These are phyloP conservation scores for Talaromyces sp. DNA, from an alignment of 2,329 filamentous ascomycete genomes.

Conservation along the genomic window DNA sequence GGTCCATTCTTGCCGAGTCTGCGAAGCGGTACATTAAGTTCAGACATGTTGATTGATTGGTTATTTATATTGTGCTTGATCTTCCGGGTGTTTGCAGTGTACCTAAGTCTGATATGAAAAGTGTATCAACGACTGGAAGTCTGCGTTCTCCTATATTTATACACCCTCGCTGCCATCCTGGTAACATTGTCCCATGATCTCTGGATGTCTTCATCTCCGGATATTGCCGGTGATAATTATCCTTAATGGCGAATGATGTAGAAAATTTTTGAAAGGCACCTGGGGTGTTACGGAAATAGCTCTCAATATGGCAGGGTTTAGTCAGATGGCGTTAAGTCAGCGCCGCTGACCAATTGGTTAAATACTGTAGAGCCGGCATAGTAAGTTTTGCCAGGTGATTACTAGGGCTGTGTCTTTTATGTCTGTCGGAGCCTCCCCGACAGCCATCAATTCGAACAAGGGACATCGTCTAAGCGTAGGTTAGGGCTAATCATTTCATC, in stretches of 20 bases:
- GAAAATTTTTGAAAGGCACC: background rate
- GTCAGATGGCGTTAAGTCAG: background rate
- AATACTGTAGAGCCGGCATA: too few relatives aligned
- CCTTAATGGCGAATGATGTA: background rate
- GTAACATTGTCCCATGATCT: background rate
- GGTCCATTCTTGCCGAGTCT: constrained; percentile 12
- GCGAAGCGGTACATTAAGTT: background rate
- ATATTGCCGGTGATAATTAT: background rate
- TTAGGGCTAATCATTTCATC: background rate
- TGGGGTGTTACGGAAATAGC: background rate
- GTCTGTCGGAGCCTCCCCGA: background rate
- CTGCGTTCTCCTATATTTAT: background rate
- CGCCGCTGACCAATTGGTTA: background rate
- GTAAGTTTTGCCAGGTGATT: too few relatives aligned
- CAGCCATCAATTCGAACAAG: background rate
- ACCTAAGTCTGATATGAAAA: background rate
- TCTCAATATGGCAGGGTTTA: background rate
- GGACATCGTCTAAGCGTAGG: background rate
- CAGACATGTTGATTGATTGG: constrained; percentile 1
- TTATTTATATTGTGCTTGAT: background rate
- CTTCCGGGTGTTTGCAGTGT: background rate
- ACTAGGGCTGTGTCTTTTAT: background rate
- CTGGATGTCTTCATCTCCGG: background rate
- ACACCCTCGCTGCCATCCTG: background rate
- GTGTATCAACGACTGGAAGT: background rate